phyloP scores from a whole-genome alignment of 2,329 filamentous ascomycete genomes.

The Fusarium ramigenum region DNA sequence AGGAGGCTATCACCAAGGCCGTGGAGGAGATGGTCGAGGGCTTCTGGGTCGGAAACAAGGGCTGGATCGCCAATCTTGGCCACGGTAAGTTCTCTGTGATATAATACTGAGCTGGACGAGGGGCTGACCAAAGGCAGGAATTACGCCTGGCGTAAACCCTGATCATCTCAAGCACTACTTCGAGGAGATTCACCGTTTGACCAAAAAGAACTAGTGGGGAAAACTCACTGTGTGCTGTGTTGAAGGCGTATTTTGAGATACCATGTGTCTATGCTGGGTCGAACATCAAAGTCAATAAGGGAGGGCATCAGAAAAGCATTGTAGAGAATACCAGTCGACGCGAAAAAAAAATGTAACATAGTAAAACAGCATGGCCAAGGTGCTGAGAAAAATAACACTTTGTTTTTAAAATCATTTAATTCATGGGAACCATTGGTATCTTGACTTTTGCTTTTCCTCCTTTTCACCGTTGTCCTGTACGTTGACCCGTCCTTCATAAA shows the following conservation, averaged over 20 bases:
- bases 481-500: conserved; percentile 7
- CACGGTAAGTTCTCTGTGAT: conserved; percentile 72
- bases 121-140: conserved; percentile 63
- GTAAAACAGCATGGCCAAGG: conserved; percentile 26
- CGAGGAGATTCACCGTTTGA: conserved; percentile 83
- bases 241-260: conserved; percentile 1
- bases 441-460: conserved; percentile 32
- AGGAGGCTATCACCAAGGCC: conserved; percentile 80
- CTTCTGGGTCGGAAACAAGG: conserved; percentile 81
- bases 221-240: not conserved
- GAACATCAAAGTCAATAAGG: not conserved
- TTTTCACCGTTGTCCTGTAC: not conserved
- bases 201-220: conserved; percentile 53
- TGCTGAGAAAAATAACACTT: not conserved
- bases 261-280: not conserved
- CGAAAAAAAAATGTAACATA: conserved; percentile 38
- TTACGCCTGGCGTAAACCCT: conserved; percentile 94
- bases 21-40: conserved; percentile 89
- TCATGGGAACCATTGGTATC: conserved; percentile 32
- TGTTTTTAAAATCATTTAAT: conserved; percentile 23
- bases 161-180: conserved; percentile 95
- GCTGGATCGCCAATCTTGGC: conserved; percentile 97
- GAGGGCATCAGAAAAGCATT: not conserved
- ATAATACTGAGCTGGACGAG: not conserved
- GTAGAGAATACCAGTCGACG: conserved; percentile 1